Conservation (phyloP, 139 green algal genomes). For the Trebouxia sp. region DNA sequence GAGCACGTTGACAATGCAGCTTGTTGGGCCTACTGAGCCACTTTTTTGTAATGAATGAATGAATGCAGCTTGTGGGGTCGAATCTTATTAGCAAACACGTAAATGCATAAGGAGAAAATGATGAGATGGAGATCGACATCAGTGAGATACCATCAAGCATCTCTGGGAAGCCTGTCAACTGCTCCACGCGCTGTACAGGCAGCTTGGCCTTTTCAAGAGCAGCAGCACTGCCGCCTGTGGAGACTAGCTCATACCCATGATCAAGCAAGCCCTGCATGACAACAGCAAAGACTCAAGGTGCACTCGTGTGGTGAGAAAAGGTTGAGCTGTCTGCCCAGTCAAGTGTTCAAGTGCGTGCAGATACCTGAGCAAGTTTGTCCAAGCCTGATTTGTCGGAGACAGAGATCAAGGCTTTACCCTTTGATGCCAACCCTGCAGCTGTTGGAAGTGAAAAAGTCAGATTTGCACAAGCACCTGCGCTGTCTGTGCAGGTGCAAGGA, state of each 20-base stretch:
- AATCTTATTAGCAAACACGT: not conserved
- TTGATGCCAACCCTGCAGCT: constrained; percentile 14
- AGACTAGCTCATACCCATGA: constrained; percentile 91
- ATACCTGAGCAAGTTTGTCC: constrained; percentile 79
- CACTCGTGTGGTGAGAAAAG: not conserved
- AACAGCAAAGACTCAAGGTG: not conserved
- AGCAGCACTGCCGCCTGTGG: constrained; percentile 90
- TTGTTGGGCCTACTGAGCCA: not conserved
- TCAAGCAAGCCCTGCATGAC: constrained; percentile 69
- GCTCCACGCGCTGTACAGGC: constrained; percentile 84
- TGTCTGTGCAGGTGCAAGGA: too few species aligned
- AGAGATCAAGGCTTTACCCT: constrained; percentile 81
- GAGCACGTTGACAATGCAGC: too few species aligned
- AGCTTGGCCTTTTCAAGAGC: constrained; percentile 81
- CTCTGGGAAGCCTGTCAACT: constrained; percentile 96
- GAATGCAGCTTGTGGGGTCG: not conserved
- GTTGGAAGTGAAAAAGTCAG: not conserved
- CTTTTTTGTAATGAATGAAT: not conserved
- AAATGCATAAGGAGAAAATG: not conserved
- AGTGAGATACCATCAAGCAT: constrained; percentile 88
- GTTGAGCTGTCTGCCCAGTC: not conserved
- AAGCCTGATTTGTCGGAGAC: constrained; percentile 93
- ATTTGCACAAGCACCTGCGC: too few species aligned
- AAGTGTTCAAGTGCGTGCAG: too few species aligned
- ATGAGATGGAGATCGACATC: not conserved